A percentile compares a stretch with the other conserved stretches of the same genome.
Conservation (phyloP, 352 stramenopile species). For the Phytophthora cajani region DNA sequence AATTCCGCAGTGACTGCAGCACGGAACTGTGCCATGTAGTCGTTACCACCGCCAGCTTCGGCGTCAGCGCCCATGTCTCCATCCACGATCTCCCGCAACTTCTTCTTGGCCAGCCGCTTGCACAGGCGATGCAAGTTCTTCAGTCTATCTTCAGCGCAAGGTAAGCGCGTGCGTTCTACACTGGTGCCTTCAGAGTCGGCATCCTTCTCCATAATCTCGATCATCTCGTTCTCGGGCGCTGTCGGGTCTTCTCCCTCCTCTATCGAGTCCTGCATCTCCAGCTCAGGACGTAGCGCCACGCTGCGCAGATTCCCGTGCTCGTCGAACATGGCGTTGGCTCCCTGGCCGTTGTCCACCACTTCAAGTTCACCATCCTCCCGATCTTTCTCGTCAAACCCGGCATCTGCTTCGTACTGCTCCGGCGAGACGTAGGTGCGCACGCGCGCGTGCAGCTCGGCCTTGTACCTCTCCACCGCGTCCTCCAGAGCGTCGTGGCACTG, state of each 20-base stretch:
- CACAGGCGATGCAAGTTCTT: slow-evolving; percentile 70
- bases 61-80: slow-evolving; percentile 70
- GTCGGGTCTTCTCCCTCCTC: slow-evolving; percentile 46
- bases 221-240: slow-evolving; percentile 61
- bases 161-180: slow-evolving; percentile 68
- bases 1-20: slow-evolving; percentile 48
- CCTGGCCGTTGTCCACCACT: slow-evolving; percentile 63
- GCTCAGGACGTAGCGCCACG: slow-evolving; percentile 37
- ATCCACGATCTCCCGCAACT: slow-evolving; percentile 72
- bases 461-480: slow-evolving; percentile 81
- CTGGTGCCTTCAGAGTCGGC: slow-evolving; percentile 28
- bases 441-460: slow-evolving; percentile 62
- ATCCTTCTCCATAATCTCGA: slow-evolving; percentile 74
- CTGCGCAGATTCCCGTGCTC: slow-evolving; percentile 73
- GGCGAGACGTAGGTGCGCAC: slow-evolving; percentile 59
- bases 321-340: slow-evolving; percentile 76
- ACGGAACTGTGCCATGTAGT: slow-evolving; percentile 78
- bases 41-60: slow-evolving; percentile 38
- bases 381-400: slow-evolving; percentile 42
- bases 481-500: slow-evolving; percentile 86
- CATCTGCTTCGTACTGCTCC: slow-evolving; percentile 67
- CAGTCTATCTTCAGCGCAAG: slow-evolving; percentile 64
- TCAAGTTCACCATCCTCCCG: slow-evolving; percentile 31
- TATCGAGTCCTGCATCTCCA: slow-evolving; percentile 21
- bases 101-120: slow-evolving; percentile 79